These are phyloP conservation scores for Nectriaceae sp. DNA, from an alignment of 2,329 filamentous ascomycete species.

Conservation along the genomic window DNA sequence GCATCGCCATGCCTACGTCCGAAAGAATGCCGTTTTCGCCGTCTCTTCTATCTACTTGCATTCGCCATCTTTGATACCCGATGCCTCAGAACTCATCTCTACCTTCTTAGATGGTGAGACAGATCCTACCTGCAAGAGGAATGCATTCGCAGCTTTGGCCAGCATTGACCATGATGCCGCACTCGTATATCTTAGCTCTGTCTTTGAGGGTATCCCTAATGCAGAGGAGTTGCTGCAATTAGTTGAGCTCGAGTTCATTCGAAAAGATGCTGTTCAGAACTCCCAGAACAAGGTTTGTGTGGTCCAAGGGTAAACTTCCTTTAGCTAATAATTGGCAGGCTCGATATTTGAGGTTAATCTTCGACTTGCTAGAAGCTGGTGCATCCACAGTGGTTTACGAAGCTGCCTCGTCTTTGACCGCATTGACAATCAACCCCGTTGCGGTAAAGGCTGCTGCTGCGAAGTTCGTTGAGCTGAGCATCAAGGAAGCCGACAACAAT, in stretches of 20 bases:
- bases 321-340: slow-evolving; percentile 52
- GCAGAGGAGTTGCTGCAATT: slow-evolving; percentile 92
- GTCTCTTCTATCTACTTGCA: slow-evolving; percentile 90
- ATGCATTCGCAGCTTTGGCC: slow-evolving; percentile 89
- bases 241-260: slow-evolving; percentile 94
- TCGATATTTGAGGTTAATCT: slow-evolving; percentile 89
- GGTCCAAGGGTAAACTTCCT: slow-evolving; percentile 25
- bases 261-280: slow-evolving; percentile 95
- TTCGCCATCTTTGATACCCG: slow-evolving; percentile 88
- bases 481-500: slow-evolving; percentile 98
- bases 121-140: slow-evolving; percentile 95
- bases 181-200: slow-evolving; percentile 79
- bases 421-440: slow-evolving; percentile 93
- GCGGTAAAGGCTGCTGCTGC: slow-evolving; percentile 94
- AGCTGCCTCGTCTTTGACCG: slow-evolving; percentile 90
- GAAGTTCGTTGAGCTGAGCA: slow-evolving; percentile 96
- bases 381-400: slow-evolving; percentile 97
- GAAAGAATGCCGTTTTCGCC: slow-evolving; percentile 97
- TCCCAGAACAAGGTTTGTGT: slow-evolving; percentile 80
- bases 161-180: slow-evolving; percentile 94
- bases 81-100: slow-evolving; percentile 89
- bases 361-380: slow-evolving; percentile 90
- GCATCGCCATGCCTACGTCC: slow-evolving; percentile 95
- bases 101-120: slow-evolving; percentile 88
- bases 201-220: slow-evolving; percentile 92